These are phyloP conservation scores for Elymus sibiricus DNA, from an alignment of 176 grass and related monocot genomes.

Conservation along the genomic window DNA sequence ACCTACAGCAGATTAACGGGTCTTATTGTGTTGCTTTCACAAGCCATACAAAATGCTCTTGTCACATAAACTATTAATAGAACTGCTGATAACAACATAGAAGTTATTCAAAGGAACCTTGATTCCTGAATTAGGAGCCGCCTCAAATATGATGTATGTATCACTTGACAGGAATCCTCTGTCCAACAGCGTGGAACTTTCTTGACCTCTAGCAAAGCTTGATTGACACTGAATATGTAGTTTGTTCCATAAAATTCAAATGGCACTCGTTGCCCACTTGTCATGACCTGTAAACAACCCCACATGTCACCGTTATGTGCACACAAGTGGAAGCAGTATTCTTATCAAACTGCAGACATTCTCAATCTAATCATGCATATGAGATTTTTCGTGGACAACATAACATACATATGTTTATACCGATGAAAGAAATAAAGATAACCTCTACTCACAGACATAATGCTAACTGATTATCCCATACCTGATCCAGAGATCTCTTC, in stretches of 20 bases:
- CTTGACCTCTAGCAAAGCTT: conserved; percentile 87
- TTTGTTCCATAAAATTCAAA: conserved; percentile 99
- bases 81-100: conserved; percentile 5
- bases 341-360: not conserved
- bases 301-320: conserved; percentile 1
- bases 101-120: conserved; percentile 59
- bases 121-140: conserved; percentile 93
- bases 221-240: conserved; percentile 89
- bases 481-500: conserved; percentile 84
- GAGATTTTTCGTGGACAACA: not conserved
- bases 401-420: not conserved
- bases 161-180: conserved; percentile 82
- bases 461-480: conserved; percentile 17
- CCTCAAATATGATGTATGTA: conserved; percentile 95
- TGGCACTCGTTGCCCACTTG: conserved; percentile 78
- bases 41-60: not conserved
- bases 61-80: not conserved
- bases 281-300: conserved; percentile 66
- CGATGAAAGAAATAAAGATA: not conserved
- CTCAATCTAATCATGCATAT: not conserved
- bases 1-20: conserved; percentile 50
- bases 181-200: conserved; percentile 62
- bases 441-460: not conserved
- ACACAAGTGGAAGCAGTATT: not conserved
- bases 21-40: not conserved